A percentile compares a stretch with the other conserved stretches of the same genome.
These are phyloP conservation scores for Kandelia obovata DNA, from an alignment of 345 rosid genomes.

Conservation along the genomic window DNA sequence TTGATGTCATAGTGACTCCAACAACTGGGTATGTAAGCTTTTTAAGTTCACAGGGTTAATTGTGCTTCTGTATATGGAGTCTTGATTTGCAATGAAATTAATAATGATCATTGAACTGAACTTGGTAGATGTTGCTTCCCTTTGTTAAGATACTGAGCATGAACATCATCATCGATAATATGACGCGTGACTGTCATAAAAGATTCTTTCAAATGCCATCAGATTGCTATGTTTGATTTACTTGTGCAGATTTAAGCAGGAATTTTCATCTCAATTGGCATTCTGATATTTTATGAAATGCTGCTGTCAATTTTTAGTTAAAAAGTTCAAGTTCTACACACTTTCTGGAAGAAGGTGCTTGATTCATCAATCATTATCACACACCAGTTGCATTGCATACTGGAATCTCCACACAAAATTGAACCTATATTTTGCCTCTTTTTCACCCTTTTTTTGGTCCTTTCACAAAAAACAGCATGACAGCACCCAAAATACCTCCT, in stretches of 20 bases:
- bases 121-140: background rate
- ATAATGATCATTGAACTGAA: background rate
- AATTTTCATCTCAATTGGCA: background rate
- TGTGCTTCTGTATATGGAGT: background rate
- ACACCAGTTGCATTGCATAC: background rate
- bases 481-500: conserved; percentile 74
- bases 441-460: background rate
- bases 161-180: background rate
- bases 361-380: background rate
- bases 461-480: conserved; percentile 49
- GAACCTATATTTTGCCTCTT: background rate
- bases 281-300: background rate
- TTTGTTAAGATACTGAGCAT: background rate
- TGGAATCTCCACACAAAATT: background rate
- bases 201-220: background rate
- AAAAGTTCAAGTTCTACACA: background rate
- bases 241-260: background rate
- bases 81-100: background rate
- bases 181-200: background rate
- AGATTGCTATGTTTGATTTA: background rate
- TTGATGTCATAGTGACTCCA: conserved; percentile 81
- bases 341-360: conserved; percentile 4
- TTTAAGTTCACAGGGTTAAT: background rate
- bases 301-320: background rate
- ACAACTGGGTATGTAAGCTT: conserved; percentile 58